phyloP scores from a whole-genome alignment of 2,329 filamentous ascomycete species.

The Pseudophaeomoniella oleicola region DNA sequence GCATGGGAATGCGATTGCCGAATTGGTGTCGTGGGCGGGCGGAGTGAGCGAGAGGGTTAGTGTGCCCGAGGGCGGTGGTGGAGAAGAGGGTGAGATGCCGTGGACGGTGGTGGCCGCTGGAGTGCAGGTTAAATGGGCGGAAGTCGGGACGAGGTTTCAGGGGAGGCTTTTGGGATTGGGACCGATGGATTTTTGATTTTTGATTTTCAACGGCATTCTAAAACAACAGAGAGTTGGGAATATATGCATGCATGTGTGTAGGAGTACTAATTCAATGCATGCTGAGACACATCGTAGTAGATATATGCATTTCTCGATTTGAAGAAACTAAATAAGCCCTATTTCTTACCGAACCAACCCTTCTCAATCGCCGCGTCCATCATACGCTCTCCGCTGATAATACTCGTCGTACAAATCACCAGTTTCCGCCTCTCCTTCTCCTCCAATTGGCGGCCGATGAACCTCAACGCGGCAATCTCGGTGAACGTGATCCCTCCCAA shows the following conservation, averaged over 20 bases:
- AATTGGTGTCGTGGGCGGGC: constrained; percentile 76
- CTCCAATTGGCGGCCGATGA: constrained; percentile 74
- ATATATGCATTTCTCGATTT: too few relatives aligned
- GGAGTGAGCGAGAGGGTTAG: constrained; percentile 51
- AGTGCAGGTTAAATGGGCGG: constrained; percentile 65
- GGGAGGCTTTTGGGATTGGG: constrained; percentile 12
- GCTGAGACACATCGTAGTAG: too few relatives aligned
- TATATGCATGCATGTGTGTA: too few relatives aligned
- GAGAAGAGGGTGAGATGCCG: constrained; percentile 27
- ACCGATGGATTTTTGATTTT: background rate
- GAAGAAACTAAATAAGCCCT: too few relatives aligned
- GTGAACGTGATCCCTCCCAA: constrained; percentile 93
- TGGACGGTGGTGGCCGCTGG: constrained; percentile 54
- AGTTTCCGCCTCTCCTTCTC: constrained; percentile 52
- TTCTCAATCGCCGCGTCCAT: constrained; percentile 75
- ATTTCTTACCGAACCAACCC: constrained; percentile 37
- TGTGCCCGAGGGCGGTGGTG: constrained; percentile 25
- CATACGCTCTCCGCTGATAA: constrained; percentile 78
- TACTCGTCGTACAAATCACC: constrained; percentile 81
- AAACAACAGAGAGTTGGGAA: too few relatives aligned
- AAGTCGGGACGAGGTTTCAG: constrained; percentile 30
- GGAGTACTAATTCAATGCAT: too few relatives aligned
- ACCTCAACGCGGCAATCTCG: constrained; percentile 85
- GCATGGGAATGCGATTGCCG: constrained; percentile 62
- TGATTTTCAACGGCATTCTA: too few relatives aligned